Percentiles rank a stretch among this genome's conserved stretches.
phyloP scores from a whole-genome alignment of 345 rosid species.

The Populus davidiana region DNA sequence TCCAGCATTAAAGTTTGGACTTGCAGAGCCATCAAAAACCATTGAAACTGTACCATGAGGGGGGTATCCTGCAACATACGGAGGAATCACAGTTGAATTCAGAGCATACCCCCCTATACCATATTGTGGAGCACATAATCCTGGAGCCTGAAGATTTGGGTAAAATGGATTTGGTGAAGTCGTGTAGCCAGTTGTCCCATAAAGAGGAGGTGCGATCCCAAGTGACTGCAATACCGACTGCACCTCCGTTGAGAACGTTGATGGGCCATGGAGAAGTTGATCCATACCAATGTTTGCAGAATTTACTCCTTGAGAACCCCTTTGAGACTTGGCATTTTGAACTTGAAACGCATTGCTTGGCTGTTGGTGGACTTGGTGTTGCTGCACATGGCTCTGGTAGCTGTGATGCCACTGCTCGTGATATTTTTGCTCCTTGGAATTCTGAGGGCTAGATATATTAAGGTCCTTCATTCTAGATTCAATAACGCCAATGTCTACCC shows the following conservation, averaged over 20 bases:
- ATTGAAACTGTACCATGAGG: constrained; percentile 60
- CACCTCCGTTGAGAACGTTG: constrained; percentile 50
- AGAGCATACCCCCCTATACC: constrained; percentile 59
- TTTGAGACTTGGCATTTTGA: constrained; percentile 33
- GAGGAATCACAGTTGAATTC: constrained; percentile 53
- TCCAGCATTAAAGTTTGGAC: constrained; percentile 39
- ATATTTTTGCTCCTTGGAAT: constrained; percentile 21
- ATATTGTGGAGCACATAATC: constrained; percentile 64
- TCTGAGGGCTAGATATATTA: constrained; percentile 34
- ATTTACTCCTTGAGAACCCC: constrained; percentile 17
- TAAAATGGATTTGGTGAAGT: constrained; percentile 64
- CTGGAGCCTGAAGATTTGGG: constrained; percentile 62
- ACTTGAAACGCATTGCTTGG: constrained; percentile 33
- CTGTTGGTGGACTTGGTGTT: constrained; percentile 30
- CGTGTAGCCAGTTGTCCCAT: constrained; percentile 61
- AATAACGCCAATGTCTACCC: constrained; percentile 20
- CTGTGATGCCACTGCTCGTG: constrained; percentile 33
- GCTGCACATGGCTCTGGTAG: constrained; percentile 22
- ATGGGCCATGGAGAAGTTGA: constrained; percentile 38
- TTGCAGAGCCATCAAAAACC: constrained; percentile 55
- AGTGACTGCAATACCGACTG: constrained; percentile 61
- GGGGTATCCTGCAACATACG: constrained; percentile 65
- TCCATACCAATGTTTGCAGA: constrained; percentile 25
- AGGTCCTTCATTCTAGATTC: constrained; percentile 35
- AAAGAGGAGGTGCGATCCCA: constrained; percentile 60